Base-by-base conservation (phyloP, 495 filamentous ascomycete genomes). In the Pseudomonodictys pantanalensis region DNA sequence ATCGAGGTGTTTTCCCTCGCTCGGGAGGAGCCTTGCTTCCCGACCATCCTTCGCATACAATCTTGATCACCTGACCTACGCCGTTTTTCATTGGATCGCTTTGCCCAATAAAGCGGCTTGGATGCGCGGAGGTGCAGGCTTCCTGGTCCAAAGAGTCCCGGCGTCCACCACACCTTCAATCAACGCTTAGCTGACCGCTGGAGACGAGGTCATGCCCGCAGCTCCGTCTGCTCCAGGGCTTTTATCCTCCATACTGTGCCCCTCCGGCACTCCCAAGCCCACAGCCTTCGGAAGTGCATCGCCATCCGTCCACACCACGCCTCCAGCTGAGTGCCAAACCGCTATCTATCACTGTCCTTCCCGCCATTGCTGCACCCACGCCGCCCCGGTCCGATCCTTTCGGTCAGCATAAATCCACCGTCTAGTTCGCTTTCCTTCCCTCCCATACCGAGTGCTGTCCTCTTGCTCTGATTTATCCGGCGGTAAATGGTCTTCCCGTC, bases 121-220 rank as follows among this genome's bases (percentile, higher is more conserved):
- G 60, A 39, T 54, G 51, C 39, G 52, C 52, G 47, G 39, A 52
- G 10, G 52, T 62, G 58, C 58, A 56, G 51, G 51, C 12, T 35
- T 45, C 26, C 60, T 51, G 12, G 50, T 30, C 52, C 43, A 56
- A 49, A 48, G 58, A 29, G 42, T 53, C 58, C 58, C 47, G 24
- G 39, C 15, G 56, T 28, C 53, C 30, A 33, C 47, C 53, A 57
- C 60, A 57, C 60, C 53, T 63, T 63, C 60, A 63, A 50, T 46
- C 60, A 42, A 63, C 60, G 60, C 60, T 63, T 57, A 56, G 59
- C 59, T 62, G 59, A 62, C 59, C 59, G 59, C 59, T 62, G 52
- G 52, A 58, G 33, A 46, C 46, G 45, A 43, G 52, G 60, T 63
- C 60, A 63, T 63, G 60, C 52, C 58, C 53, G 53, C 60, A 52